phyloP scores from a whole-genome alignment of 305 asterid genomes.

The Rubia balearica region DNA sequence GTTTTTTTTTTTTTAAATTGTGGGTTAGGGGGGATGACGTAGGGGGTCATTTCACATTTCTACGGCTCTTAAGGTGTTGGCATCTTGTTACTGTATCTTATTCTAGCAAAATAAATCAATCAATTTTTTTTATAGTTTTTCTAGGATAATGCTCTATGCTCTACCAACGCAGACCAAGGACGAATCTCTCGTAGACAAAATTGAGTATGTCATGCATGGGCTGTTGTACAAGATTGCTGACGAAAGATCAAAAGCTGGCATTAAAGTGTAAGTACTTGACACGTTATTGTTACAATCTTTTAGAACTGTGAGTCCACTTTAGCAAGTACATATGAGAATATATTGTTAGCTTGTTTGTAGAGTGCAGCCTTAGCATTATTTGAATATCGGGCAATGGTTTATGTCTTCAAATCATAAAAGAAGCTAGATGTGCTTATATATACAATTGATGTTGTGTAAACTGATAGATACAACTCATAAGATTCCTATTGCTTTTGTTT shows the following conservation, averaged over 20 bases:
- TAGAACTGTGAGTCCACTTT: neutral
- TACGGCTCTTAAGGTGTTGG: neutral
- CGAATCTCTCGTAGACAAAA: slow-evolving; percentile 80
- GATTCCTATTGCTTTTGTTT: too few relatives aligned
- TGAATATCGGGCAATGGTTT: neutral
- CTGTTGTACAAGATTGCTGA: slow-evolving; percentile 74
- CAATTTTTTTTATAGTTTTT: neutral
- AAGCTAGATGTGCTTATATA: neutral
- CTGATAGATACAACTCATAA: too few relatives aligned
- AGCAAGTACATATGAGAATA: neutral
- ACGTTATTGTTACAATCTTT: neutral
- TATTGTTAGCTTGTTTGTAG: neutral
- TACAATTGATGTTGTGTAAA: neutral
- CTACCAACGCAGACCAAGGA: slow-evolving; percentile 43
- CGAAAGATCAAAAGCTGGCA: slow-evolving; percentile 26
- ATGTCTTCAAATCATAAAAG: neutral
- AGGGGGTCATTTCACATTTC: neutral
- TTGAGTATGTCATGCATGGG: slow-evolving; percentile 89
- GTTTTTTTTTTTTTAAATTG: neutral
- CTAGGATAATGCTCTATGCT: neutral
- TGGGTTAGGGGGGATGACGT: too few relatives aligned
- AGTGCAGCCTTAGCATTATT: neutral
- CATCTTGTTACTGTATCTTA: neutral
- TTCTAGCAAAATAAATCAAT: neutral
- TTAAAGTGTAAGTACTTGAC: slow-evolving; percentile 44